Evolutionary conservation across 2,329 filamentous ascomycete genomes (phyloP).

Genomic region (Xylaria sp.): DNA sequence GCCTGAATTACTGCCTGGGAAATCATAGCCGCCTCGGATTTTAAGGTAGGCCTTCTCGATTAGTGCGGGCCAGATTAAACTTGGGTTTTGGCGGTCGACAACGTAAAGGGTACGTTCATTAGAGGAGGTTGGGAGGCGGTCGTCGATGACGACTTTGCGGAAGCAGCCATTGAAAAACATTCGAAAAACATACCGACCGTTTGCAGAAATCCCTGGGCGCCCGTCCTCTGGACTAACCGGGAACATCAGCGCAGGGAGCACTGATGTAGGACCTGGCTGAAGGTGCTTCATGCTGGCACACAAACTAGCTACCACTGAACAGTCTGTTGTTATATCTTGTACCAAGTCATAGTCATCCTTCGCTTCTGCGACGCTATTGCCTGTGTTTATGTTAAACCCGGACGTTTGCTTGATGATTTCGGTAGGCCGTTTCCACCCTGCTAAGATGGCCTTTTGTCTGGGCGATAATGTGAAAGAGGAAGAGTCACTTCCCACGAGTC

Average conservation of each 20-base stretch:
- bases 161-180: conserved; percentile 96
- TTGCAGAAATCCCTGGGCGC: conserved; percentile 73
- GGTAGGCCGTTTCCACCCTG: conserved; percentile 81
- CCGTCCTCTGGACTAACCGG: conserved; percentile 73
- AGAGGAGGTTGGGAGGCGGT: conserved; percentile 82
- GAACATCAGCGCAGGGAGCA: conserved; percentile 78
- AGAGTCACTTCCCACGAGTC: conserved; percentile 68
- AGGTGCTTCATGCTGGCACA: conserved; percentile 81
- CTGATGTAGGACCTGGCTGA: conserved; percentile 73
- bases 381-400: conserved; percentile 12
- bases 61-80: conserved; percentile 89
- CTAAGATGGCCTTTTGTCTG: conserved; percentile 79
- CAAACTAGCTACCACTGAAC: conserved; percentile 94
- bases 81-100: conserved; percentile 83
- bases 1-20: conserved; percentile 95
- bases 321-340: conserved; percentile 95
- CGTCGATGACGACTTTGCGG: conserved; percentile 88
- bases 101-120: conserved; percentile 84
- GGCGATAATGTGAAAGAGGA: conserved; percentile 77
- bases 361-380: conserved; percentile 49
- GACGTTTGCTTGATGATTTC: conserved; percentile 67
- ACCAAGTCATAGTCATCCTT: conserved; percentile 79
- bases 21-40: conserved; percentile 94
- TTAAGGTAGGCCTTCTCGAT: conserved; percentile 98
- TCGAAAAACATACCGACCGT: conserved; percentile 90